These are phyloP conservation scores for Annulohypoxylon stygium DNA, from an alignment of 495 filamentous ascomycete species.

Conservation along the genomic window DNA sequence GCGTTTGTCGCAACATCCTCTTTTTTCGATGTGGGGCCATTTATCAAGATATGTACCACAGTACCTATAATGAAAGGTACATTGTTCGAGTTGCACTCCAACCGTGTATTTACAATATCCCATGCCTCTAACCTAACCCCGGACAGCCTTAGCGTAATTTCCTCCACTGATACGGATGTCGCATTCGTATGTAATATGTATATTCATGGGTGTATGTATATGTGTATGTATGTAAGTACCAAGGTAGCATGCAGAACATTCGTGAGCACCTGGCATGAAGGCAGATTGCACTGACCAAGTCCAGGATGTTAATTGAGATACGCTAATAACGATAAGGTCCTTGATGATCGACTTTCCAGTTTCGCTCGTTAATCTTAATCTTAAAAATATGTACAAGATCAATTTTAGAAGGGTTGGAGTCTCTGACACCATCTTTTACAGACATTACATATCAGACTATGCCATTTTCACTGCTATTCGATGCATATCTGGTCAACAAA, in stretches of 20 bases:
- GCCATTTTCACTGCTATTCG: slow-evolving; percentile 17
- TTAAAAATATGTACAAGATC: slow-evolving; percentile 28
- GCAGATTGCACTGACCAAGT: slow-evolving; percentile 16
- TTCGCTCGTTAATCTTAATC: slow-evolving; percentile 41
- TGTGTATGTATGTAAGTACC: neutral
- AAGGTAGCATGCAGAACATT: slow-evolving; percentile 38
- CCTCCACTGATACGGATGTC: slow-evolving; percentile 35
- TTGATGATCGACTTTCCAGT: slow-evolving; percentile 29
- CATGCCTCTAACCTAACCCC: slow-evolving; percentile 10
- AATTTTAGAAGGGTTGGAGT: slow-evolving; percentile 23
- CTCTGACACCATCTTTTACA: slow-evolving; percentile 28
- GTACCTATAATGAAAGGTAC: slow-evolving; percentile 1
- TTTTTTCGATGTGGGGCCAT: neutral
- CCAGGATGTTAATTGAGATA: slow-evolving; percentile 31
- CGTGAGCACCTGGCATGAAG: neutral
- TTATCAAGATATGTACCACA: neutral
- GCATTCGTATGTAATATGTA: slow-evolving; percentile 19
- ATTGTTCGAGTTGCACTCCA: neutral
- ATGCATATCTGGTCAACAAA: slow-evolving; percentile 18
- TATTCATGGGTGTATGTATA: slow-evolving; percentile 1
- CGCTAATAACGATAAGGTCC: slow-evolving; percentile 34
- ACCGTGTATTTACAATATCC: slow-evolving; percentile 20
- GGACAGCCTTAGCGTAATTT: slow-evolving; percentile 36
- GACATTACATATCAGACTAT: slow-evolving; percentile 4
- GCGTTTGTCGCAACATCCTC: slow-evolving; percentile 46